Evolutionary conservation across 2,329 filamentous ascomycete genomes (phyloP).

Genomic region (Diplodia corticola): DNA sequence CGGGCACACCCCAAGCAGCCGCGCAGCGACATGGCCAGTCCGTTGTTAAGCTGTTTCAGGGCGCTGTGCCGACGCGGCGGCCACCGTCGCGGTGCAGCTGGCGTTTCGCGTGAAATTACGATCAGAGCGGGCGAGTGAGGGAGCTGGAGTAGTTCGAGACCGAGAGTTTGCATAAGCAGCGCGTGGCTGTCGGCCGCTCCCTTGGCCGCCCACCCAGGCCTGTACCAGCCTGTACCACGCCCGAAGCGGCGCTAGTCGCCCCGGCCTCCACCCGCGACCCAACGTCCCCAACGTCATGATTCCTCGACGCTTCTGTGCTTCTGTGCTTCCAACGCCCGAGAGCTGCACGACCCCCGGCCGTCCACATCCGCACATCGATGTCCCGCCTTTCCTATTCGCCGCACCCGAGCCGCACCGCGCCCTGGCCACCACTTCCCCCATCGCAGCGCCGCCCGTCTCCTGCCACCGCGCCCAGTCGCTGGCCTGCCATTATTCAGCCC

Average conservation of each 20-base stretch:
- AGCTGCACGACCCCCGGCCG: not conserved
- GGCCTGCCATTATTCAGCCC: slow-evolving; percentile 3
- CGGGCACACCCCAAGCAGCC: too few species aligned
- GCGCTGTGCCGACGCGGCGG: not conserved
- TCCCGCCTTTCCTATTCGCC: not conserved
- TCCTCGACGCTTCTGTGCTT: not conserved
- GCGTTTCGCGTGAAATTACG: slow-evolving; percentile 10
- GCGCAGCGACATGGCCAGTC: not conserved
- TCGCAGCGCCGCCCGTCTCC: not conserved
- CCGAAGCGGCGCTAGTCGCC: not conserved
- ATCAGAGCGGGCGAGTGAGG: not conserved
- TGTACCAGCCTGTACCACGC: not conserved
- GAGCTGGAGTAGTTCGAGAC: slow-evolving; percentile 9
- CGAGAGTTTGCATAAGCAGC: slow-evolving; percentile 5
- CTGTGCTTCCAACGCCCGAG: not conserved
- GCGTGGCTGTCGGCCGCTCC: not conserved
- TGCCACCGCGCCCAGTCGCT: slow-evolving; percentile 10
- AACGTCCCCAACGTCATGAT: too few species aligned
- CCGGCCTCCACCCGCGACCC: not conserved
- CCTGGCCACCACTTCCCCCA: not conserved
- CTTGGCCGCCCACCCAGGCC: not conserved
- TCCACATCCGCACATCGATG: not conserved
- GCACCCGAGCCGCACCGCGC: slow-evolving; percentile 10
- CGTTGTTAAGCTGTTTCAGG: slow-evolving; percentile 4
- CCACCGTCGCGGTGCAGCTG: slow-evolving; percentile 1